Base-by-base conservation (phyloP, 345 rosid species). In the sweet orange (Citrus sinensis) region DNA sequence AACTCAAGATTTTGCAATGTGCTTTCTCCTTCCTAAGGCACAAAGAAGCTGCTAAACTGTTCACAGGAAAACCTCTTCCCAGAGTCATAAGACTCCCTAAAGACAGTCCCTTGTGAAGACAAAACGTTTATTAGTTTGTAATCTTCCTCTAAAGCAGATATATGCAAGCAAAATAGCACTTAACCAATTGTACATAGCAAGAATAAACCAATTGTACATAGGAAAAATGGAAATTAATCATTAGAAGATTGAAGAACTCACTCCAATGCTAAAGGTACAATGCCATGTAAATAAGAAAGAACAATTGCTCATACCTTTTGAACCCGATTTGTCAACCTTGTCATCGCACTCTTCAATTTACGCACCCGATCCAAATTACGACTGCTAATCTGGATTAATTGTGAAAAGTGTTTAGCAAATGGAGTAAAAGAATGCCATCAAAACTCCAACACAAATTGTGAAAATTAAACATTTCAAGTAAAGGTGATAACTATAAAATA, bases 321-420 rank as follows among this genome's bases (percentile, higher is more conserved):
- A 75, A 90, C 91, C 55, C 89, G 85, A 70, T 78, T 83, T 69
- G 87, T 84, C 82, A 90, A 80, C 76, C 90, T 85, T 67, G 91
- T 88, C 90, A 90, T 90, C 2, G 89, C 85, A 77, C 91, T 85
- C 80, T 88, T 90, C 82, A 88, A 61, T 75, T 87, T 90, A 27
- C 90, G 88, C 79, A 84, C 89, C 24, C 85, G 75, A 32, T 88
- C 90, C 85, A 88, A 80, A 78, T 90, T 87, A 30, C 84, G 88
- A 79, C 91, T 86, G 86, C 93, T 86, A 75, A 90, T 90, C 93
- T 89, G 85, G 81, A 79, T 16, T 34, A 69, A 63, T 67, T 72
- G 62, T 73, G 14, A 71, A 71, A 25, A 46, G 34, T 16, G 58
- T 40, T 55, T 60, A 62, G 24, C 40, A 67, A 74, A 79, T 9